Conservation (phyloP, 2,329 filamentous ascomycete genomes). For the Eutypa lata region DNA sequence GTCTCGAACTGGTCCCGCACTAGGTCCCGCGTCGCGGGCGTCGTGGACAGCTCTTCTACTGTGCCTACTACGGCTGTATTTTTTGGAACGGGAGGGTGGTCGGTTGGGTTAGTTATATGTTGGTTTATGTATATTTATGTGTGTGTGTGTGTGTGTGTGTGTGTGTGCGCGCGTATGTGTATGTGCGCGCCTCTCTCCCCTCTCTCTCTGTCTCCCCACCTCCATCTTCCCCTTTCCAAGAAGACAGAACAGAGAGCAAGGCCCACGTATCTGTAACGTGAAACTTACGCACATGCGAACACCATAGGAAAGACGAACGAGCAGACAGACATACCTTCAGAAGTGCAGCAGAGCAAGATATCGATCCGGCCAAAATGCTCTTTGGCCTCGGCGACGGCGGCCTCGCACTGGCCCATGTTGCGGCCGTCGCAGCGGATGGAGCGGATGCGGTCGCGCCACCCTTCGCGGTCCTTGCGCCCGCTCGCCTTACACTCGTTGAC, state of each 20-base stretch:
- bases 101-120: no score
- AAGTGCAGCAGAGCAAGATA: constrained; percentile 85
- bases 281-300: no score
- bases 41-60: constrained; percentile 83
- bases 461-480: constrained; percentile 61
- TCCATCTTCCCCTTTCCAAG: no score
- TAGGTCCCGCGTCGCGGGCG: constrained; percentile 68
- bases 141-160: no score
- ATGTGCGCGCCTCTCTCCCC: neutral
- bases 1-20: constrained; percentile 90
- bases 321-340: constrained; percentile 60
- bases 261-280: no score
- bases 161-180: no score
- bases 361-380: constrained; percentile 83
- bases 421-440: constrained; percentile 63
- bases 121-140: neutral
- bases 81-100: no score
- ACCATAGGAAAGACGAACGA: neutral
- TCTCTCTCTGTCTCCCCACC: neutral
- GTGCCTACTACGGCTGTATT: constrained; percentile 79
- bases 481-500: constrained; percentile 65
- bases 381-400: constrained; percentile 83
- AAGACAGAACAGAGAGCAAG: neutral
- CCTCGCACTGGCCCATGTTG: constrained; percentile 69
- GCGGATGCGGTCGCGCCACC: constrained; percentile 76